Evolutionary conservation across 768 basidiomycete genomes (phyloP), one percentile per base, ranked within the genome.

Genomic region (Coprinopsis sp.): DNA sequence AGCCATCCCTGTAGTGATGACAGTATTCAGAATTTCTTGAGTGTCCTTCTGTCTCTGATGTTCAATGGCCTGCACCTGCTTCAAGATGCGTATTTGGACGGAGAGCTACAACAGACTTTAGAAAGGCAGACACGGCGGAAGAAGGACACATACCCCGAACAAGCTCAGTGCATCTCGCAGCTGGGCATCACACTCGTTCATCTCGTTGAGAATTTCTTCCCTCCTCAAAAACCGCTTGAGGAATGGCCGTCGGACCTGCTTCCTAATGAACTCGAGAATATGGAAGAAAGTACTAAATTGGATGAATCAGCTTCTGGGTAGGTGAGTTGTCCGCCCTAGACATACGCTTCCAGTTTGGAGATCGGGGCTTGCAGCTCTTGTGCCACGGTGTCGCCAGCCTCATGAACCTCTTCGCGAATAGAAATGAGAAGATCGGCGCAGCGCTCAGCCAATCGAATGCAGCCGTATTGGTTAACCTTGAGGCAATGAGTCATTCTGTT

Each of bases 161-260:
- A 79, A 68, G 27, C 61, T 59, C 30, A 82, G 54, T 2, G 78
- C 77, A 30, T 55, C 54, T 12, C 48, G 39, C 12, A 61, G 34
- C 2, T 46, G 47, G 13, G 49, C 53, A 43, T 61, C 54, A 22
- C 59, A 61, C 13, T 44, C 51, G 25, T 40, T 27, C 21, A 61
- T 54, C 25, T 74, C 71, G 4, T 66, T 61, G 14, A 67, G 56
- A 22, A 79, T 78, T 49, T 86, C 84, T 30, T 86, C 82, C 33
- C 85, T 77, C 58, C 81, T 81, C 30, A 91, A 71, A 57, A 87
- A 91, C 3, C 87, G 73, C 62, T 87, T 87, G 51, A 91, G 64
- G 66, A 89, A 91, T 0, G 88, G 84, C 1, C 86, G 68, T 33
- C 77, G 68, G 13, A 71, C 66, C 52, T 87, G 81, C 52, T 78